Conservation (phyloP, 2,329 filamentous ascomycete genomes). For the Ophiocordyceps camponoti-rufipedis region DNA sequence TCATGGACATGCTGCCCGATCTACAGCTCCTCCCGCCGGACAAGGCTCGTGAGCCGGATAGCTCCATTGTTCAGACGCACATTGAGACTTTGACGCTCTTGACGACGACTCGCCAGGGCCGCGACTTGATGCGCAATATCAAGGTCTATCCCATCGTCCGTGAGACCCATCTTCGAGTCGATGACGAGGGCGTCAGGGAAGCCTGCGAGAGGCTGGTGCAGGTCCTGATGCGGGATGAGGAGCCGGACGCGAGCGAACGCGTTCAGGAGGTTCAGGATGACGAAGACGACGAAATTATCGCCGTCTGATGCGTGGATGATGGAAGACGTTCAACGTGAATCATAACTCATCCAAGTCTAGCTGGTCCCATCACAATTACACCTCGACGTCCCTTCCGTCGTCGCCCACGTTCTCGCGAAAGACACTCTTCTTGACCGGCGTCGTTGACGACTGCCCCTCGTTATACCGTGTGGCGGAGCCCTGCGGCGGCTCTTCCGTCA, state of each 20-base stretch:
- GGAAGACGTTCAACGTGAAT: no score
- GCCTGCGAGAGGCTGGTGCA: conserved; percentile 82
- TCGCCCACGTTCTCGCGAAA: conserved; percentile 24
- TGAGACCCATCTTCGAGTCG: conserved; percentile 63
- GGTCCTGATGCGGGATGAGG: conserved; percentile 58
- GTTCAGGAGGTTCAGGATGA: conserved; percentile 26
- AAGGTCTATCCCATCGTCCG: conserved; percentile 81
- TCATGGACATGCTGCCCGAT: conserved; percentile 71
- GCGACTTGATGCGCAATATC: conserved; percentile 55
- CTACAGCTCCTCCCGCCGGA: conserved; percentile 78
- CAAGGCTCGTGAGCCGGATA: conserved; percentile 67
- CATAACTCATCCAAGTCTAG: no score
- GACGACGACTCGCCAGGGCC: conserved; percentile 57
- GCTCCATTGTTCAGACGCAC: conserved; percentile 65
- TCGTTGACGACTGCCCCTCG: conserved; percentile 5
- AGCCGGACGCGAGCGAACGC: conserved; percentile 23
- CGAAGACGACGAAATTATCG: conserved; percentile 34
- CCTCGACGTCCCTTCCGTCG: conserved; percentile 6
- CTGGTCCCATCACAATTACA: no score
- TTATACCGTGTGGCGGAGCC: conserved; percentile 12
- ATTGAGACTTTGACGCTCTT: conserved; percentile 75
- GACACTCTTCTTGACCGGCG: conserved; percentile 18
- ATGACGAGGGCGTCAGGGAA: conserved; percentile 66
- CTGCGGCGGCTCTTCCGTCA: background rate
- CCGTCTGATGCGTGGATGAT: conserved; percentile 16